phyloP scores from a whole-genome alignment of 2,329 filamentous ascomycete genomes.

The Myriosclerotinia duriaeana region DNA sequence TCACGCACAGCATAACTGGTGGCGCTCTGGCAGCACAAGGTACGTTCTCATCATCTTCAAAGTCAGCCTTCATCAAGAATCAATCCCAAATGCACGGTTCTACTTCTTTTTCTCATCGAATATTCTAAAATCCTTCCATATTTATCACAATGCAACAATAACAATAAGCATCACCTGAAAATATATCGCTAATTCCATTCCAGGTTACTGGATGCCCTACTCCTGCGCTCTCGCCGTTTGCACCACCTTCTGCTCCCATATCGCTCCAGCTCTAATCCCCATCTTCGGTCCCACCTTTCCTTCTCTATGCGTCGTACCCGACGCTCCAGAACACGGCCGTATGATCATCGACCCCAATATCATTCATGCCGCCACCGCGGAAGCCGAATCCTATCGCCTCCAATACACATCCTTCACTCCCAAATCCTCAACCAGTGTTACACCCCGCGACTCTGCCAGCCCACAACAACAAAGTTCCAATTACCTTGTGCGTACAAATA shows the following conservation, averaged over 20 bases:
- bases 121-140: neutral
- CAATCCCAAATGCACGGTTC: neutral
- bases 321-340: conserved; percentile 61
- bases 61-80: neutral
- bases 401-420: conserved; percentile 33
- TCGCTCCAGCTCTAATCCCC: conserved; percentile 82
- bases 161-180: conserved; percentile 25
- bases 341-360: conserved; percentile 65
- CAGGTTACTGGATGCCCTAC: conserved; percentile 97
- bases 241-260: conserved; percentile 82
- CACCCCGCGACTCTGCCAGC: neutral
- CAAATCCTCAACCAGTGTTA: conserved; percentile 28
- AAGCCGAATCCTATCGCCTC: conserved; percentile 49
- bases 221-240: conserved; percentile 82
- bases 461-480: conserved; percentile 22
- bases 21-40: conserved; percentile 88
- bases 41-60: conserved; percentile 42
- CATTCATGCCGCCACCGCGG: conserved; percentile 52
- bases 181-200: neutral
- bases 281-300: conserved; percentile 86
- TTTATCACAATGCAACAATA: conserved; percentile 12
- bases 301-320: conserved; percentile 63
- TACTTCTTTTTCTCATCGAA: neutral
- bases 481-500: neutral
- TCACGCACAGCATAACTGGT: conserved; percentile 92